Conservation (phyloP, 768 basidiomycete species). For the Coprinellus aureogranulatus region DNA sequence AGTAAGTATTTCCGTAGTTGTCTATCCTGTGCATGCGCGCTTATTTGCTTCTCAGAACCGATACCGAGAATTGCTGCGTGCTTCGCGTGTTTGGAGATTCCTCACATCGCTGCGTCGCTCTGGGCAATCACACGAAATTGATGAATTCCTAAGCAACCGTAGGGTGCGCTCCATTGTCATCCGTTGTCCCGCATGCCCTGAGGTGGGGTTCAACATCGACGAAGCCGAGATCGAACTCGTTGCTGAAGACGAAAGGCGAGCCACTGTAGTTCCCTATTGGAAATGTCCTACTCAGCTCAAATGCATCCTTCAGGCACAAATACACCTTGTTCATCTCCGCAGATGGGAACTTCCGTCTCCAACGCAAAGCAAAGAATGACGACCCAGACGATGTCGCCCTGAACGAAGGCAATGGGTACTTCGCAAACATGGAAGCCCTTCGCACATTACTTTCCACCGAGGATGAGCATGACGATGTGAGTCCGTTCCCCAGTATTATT, state of each 20-base stretch:
- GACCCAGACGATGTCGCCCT: constrained; percentile 29
- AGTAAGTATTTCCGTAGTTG: no score
- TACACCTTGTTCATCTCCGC: constrained; percentile 24
- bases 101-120: constrained; percentile 14
- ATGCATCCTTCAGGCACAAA: constrained; percentile 17
- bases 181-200: constrained; percentile 26
- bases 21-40: no score
- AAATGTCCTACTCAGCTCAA: neutral
- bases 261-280: neutral
- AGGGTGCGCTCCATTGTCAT: constrained; percentile 13
- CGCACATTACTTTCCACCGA: constrained; percentile 15
- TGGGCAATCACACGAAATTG: constrained; percentile 21
- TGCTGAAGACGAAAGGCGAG: constrained; percentile 12
- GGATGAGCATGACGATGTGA: neutral
- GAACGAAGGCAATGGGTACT: constrained; percentile 23
- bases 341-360: constrained; percentile 27
- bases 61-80: constrained; percentile 19
- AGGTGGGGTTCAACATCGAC: constrained; percentile 26
- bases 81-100: constrained; percentile 22
- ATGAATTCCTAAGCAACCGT: constrained; percentile 11
- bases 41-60: constrained; percentile 22
- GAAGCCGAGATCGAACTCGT: constrained; percentile 14
- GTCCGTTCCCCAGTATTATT: neutral
- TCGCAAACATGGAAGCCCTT: constrained; percentile 16
- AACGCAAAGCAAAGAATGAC: constrained; percentile 22